Evolutionary conservation across 106 monocot genomes (phyloP).

Genomic region (Ottelia alismoides): DNA sequence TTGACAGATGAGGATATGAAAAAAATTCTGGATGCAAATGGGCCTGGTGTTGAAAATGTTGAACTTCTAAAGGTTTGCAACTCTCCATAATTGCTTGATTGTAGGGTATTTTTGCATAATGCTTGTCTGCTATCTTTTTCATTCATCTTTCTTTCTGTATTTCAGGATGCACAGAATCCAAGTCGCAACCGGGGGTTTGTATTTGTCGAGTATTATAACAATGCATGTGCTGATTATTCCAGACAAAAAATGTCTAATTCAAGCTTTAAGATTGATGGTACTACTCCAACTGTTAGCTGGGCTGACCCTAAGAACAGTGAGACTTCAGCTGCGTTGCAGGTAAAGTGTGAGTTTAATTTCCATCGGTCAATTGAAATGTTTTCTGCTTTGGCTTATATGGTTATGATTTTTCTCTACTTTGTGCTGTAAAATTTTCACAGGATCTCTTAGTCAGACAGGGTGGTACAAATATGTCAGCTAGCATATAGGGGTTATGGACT

Average conservation of each 20-base stretch:
- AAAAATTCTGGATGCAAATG: constrained; percentile 63
- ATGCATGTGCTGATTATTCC: constrained; percentile 96
- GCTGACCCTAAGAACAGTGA: constrained; percentile 90
- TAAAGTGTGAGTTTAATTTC: too few species aligned
- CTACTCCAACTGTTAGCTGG: constrained; percentile 77
- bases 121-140: not conserved
- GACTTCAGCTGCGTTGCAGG: constrained; percentile 88
- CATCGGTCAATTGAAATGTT: too few species aligned
- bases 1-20: constrained; percentile 78
- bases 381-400: too few species aligned
- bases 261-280: constrained; percentile 85
- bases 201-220: constrained; percentile 96
- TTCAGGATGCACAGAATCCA: constrained; percentile 83
- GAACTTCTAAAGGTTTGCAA: constrained; percentile 85
- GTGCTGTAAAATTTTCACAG: too few species aligned
- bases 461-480: too few species aligned
- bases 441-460: too few species aligned
- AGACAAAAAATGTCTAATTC: constrained; percentile 64
- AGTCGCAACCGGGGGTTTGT: constrained; percentile 86
- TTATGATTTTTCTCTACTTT: too few species aligned
- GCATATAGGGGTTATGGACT: too few species aligned
- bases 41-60: constrained; percentile 91
- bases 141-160: not conserved
- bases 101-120: not conserved
- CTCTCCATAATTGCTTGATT: too few species aligned